Base-by-base conservation (phyloP, 495 filamentous ascomycete species). In the Endocarpon pusillum region DNA sequence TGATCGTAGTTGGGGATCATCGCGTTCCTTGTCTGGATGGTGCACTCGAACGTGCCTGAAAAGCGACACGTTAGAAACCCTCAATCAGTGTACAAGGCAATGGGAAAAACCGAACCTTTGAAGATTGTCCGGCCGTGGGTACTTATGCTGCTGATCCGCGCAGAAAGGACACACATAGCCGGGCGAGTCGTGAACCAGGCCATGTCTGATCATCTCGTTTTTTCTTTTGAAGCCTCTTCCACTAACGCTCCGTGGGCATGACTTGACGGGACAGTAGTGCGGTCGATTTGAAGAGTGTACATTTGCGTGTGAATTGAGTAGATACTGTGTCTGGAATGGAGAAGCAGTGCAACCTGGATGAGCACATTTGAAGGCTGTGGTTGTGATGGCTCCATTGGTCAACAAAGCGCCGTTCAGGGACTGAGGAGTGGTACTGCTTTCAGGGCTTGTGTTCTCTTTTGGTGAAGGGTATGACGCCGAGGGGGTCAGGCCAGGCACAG, bases 121-220 rank as follows among this genome's bases (percentile, higher is more conserved):
- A 20, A 97, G 64, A 69, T 97, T 96, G 53, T 96, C 91, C 17
- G 91, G 91, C 43, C 91, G 67, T 14, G 91, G 89, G 52, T 97
- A 97, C 51, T 82, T 87, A 52, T 96, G 91, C 56, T 96, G 87
- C 42, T 83, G 66, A 53, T 96, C 86, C 2, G 83, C 79, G 52
- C 89, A 97, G 51, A 94, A 96, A 1, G 89, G 89, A 54, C 91
- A 97, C 21, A 94, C 76, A 52, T 97, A 97, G 41, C 91, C 89
- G 8, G 89, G 89, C 5, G 84, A 93, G 37, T 84, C 76, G 46
- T 97, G 89, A 2, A 97, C 89, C 1, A 97, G 66, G 3, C 87
- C 86, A 58, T 97, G 89, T 14, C 89, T 69, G 39, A 96, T 94
- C 91, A 97, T 96, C 58, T 97, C 91, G 44, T 97, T 97, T 55